Evolutionary conservation across 257 asterid genomes (phyloP), one percentile per base, ranked within the genome.

Genomic region (Voacanga thouarsii): DNA sequence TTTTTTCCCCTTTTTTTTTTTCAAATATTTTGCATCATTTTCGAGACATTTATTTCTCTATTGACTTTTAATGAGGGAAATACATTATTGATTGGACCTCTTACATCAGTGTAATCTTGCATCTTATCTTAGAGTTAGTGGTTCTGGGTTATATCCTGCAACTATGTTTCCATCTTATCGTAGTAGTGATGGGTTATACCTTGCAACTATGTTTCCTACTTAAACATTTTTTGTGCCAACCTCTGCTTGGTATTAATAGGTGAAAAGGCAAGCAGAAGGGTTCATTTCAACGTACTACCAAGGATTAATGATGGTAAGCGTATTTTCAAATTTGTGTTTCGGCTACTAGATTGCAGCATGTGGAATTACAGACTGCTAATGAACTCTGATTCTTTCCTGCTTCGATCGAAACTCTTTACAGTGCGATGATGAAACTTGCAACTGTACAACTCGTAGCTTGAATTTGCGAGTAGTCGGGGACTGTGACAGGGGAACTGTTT

Each of bases 341-440:
- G 7, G 41, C 23, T 23, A 12, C 11, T 50, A 53, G n/a, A 50
- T 14, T 69, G 24, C 59, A 16, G n/a, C 55, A 23, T 41, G 19
- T 67, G 19, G 69, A 72, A 28, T 72, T 39, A 10, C 21, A 28
- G 23, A 50, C 11, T 37, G 15, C 19, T n/a, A 12, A 18, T 30
- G 37, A 28, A 41, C 21, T 23, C 30, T 43, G 30, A 68, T 68
- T 41, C 2, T 21, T 21, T 68, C 16, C 23, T 28, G n/a, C 59
- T 30, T 41, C 0, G 28, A 56, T 70, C 45, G 45, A 2, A 73
- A 30, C 57, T 51, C 33, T 53, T 82, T 75, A 47, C 90, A 96
- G 99, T 96, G 98, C 45, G 98, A 96, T 51, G 99, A 96, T 28
- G 99, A 96, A 88, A 93, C 96, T 19, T 96, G 99, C 92, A 90